A percentile compares a stretch with the other conserved stretches of the same genome.
These are phyloP conservation scores for Mayamaea pseudoterrestris DNA, from an alignment of 108 stramenopile species.

Conservation along the genomic window DNA sequence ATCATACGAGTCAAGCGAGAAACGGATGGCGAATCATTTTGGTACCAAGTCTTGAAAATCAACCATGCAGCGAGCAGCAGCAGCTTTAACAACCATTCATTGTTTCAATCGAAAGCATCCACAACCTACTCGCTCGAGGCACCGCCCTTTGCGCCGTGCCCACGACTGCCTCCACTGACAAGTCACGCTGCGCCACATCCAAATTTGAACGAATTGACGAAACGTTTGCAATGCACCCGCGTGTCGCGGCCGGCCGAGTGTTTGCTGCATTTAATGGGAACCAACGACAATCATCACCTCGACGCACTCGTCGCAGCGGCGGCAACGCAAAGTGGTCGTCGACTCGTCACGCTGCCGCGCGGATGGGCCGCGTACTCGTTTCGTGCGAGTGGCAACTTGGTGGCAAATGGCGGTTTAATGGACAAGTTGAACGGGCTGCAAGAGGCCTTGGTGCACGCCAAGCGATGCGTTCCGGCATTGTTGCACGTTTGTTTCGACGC, in stretches of 20 bases:
- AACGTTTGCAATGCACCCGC: too few relatives aligned
- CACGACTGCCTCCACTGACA: too few relatives aligned
- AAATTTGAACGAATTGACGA: too few relatives aligned
- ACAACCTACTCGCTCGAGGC: too few relatives aligned
- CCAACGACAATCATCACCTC: slow-evolving; percentile 35
- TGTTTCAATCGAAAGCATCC: too few relatives aligned
- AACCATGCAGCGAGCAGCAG: too few relatives aligned
- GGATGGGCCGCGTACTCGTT: neutral
- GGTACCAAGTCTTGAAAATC: too few relatives aligned
- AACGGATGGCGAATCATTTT: too few relatives aligned
- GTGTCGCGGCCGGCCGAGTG: too few relatives aligned
- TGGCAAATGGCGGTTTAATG: slow-evolving; percentile 31
- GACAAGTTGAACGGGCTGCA: slow-evolving; percentile 59
- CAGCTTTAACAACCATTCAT: too few relatives aligned
- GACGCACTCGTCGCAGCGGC: slow-evolving; percentile 40
- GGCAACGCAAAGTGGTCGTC: slow-evolving; percentile 47
- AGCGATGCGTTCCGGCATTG: slow-evolving; percentile 40
- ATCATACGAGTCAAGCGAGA: neutral
- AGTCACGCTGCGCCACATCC: too few relatives aligned
- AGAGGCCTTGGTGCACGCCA: slow-evolving; percentile 43
- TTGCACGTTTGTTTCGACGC: slow-evolving; percentile 52
- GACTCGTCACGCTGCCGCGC: slow-evolving; percentile 44
- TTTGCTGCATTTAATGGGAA: slow-evolving; percentile 48
- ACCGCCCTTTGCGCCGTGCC: too few relatives aligned
- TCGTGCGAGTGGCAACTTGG: neutral